These are phyloP conservation scores for Spathaspora boniae DNA, from an alignment of 805 yeast species.

Conservation along the genomic window DNA sequence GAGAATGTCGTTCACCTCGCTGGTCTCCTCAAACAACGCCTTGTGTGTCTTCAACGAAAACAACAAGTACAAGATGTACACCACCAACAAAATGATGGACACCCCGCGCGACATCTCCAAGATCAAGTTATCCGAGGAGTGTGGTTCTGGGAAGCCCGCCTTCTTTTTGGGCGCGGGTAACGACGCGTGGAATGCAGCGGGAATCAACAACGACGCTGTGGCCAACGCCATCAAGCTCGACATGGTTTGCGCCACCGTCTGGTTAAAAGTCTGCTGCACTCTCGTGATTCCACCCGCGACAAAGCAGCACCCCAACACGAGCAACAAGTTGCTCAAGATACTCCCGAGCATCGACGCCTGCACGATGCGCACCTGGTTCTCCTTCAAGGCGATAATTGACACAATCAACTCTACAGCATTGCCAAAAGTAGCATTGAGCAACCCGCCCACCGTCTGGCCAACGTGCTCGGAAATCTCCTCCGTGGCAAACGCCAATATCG, in stretches of 20 bases:
- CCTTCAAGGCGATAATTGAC: constrained; percentile 79
- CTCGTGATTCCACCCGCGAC: constrained; percentile 88
- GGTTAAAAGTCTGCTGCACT: constrained; percentile 84
- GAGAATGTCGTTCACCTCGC: constrained; percentile 7
- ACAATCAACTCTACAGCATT: constrained; percentile 97
- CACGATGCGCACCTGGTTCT: constrained; percentile 87
- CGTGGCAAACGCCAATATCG: constrained; percentile 85
- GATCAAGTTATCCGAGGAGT: constrained; percentile 45
- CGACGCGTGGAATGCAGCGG: constrained; percentile 93
- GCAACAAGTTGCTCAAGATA: constrained; percentile 78
- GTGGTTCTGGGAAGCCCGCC: constrained; percentile 35
- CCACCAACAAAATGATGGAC: constrained; percentile 68
- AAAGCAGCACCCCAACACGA: constrained; percentile 95
- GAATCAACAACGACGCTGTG: constrained; percentile 82
- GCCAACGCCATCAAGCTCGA: constrained; percentile 88
- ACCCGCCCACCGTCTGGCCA: constrained; percentile 91
- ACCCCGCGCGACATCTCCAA: constrained; percentile 82
- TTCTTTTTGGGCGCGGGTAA: constrained; percentile 47
- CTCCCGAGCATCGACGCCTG: constrained; percentile 98
- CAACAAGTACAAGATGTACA: constrained; percentile 73
- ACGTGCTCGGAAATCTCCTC: constrained; percentile 86
- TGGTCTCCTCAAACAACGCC: constrained; percentile 58
- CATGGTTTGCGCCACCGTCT: constrained; percentile 98
- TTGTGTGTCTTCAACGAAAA: constrained; percentile 91
- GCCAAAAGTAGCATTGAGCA: constrained; percentile 94